Base-by-base conservation (phyloP, 129 eudicot species). In the Flaveria sonorensis region DNA sequence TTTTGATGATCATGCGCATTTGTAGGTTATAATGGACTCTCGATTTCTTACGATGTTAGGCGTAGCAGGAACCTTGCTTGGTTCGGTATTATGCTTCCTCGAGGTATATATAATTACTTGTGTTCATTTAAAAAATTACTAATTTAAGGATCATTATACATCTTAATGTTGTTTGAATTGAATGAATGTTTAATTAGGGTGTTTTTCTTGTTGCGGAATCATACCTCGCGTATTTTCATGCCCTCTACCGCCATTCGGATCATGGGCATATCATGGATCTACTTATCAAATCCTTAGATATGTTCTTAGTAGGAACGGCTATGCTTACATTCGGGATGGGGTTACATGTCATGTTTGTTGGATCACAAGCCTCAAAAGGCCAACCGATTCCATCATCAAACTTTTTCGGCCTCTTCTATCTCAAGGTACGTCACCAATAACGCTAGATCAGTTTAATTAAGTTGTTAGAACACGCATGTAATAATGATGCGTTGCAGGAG, bases 281-380 rank as follows among this genome's bases (percentile, higher is more conserved):
- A 67, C 78, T 89, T 19, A 86, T 89, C 20, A 96, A 88, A 79
- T 85, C 96, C 59, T 70, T 88, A 76, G 84, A 92, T 75, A 84
- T 92, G 97, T 92, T 86, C 84, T 77, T 92, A 69, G 75, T 92
- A 39, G 97, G 96, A 79, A 88, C 96, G 3, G 92, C 96, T 20
- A 84, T 89, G 97, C 88, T 92, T 75, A 81, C 85, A 9, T 89
- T 92, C 48, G 97, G 93, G 16, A 83, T 80, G 81, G 88, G 91
- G 10, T 59, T 92, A 78, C 81, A 92, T 70, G 83, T 81, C 18
- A 87, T 92, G 96, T 92, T 92, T 56, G 85, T 89, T 26, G 89
- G 89, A 75, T 48, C 90, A 66, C 72, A 43, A 65, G 69, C 80
- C 21, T 43, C 83, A 2, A 72, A 74, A 70, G 86, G 72, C 63